Conservation (phyloP, 305 asterid species). For the Fraxinus xanthoxyloides region DNA sequence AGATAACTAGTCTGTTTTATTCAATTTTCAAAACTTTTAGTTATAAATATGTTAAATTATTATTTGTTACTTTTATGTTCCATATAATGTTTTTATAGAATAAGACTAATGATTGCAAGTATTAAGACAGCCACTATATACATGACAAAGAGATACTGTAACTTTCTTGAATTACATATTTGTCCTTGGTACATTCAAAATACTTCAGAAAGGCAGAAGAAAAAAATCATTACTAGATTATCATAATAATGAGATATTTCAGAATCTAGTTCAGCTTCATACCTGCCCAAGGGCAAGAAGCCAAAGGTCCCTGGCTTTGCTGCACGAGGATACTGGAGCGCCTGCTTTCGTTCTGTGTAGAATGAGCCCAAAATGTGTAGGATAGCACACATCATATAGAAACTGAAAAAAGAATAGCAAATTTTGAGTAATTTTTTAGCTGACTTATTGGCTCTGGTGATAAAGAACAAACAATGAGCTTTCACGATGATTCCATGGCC, state of each 20-base stretch:
- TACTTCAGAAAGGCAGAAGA: neutral
- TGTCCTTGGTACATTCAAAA: neutral
- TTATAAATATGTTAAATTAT: neutral
- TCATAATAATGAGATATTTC: neutral
- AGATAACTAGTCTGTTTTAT: neutral
- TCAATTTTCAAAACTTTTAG: neutral
- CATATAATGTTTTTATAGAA: neutral
- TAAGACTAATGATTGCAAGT: neutral
- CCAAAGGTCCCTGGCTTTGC: neutral
- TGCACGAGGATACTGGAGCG: neutral
- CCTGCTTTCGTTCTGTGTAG: neutral
- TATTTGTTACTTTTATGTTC: neutral
- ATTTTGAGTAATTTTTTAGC: neutral
- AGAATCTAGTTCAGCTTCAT: neutral
- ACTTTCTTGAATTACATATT: neutral
- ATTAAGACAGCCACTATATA: neutral
- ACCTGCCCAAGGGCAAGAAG: neutral
- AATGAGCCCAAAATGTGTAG: neutral
- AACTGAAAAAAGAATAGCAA: neutral
- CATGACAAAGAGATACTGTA: neutral
- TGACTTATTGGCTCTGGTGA: neutral
- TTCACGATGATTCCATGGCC: neutral
- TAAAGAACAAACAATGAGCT: neutral
- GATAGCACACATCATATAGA: neutral
- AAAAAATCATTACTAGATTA: neutral